These are phyloP conservation scores for Scleroderma bovista DNA, from an alignment of 768 basidiomycete genomes.

Conservation along the genomic window DNA sequence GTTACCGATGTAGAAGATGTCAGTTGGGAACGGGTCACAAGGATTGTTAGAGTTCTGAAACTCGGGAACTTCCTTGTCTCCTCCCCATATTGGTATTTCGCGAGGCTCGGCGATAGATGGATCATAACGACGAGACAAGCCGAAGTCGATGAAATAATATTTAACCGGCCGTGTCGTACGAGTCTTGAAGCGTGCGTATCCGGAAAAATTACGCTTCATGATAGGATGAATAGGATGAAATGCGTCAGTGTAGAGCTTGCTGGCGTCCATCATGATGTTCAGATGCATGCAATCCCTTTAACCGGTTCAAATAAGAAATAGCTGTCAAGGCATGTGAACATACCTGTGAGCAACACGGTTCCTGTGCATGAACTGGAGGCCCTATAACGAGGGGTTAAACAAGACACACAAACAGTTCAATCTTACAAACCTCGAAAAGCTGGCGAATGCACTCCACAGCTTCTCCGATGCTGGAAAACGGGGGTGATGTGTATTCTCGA, in stretches of 20 bases:
- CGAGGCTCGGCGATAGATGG: conserved; percentile 10
- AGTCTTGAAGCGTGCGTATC: conserved; percentile 3
- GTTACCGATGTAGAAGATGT: conserved; percentile 5
- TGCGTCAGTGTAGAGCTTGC: conserved; percentile 4
- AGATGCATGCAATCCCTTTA: conserved; percentile 5
- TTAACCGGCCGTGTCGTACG: conserved; percentile 17
- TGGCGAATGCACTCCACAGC: conserved; percentile 29
- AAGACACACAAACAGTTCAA: neutral
- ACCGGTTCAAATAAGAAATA: neutral
- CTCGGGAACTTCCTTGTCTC: conserved; percentile 9
- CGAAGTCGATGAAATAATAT: neutral
- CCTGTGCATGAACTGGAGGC: conserved; percentile 22
- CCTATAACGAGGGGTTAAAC: conserved; percentile 7
- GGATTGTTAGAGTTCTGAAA: conserved; percentile 2
- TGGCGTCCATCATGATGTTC: conserved; percentile 14
- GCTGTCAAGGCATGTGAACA: neutral
- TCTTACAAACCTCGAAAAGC: conserved; percentile 22
- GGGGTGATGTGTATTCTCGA: conserved; percentile 15
- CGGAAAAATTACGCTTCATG: conserved; percentile 1
- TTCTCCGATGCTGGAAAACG: conserved; percentile 30
- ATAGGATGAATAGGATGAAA: conserved; percentile 3
- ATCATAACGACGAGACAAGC: conserved; percentile 14
- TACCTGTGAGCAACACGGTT: conserved; percentile 15
- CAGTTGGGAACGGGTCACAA: conserved; percentile 2
- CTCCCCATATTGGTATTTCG: conserved; percentile 2